Evolutionary conservation across 352 stramenopile genomes (phyloP).

Genomic region (Achlya hypogyna): DNA sequence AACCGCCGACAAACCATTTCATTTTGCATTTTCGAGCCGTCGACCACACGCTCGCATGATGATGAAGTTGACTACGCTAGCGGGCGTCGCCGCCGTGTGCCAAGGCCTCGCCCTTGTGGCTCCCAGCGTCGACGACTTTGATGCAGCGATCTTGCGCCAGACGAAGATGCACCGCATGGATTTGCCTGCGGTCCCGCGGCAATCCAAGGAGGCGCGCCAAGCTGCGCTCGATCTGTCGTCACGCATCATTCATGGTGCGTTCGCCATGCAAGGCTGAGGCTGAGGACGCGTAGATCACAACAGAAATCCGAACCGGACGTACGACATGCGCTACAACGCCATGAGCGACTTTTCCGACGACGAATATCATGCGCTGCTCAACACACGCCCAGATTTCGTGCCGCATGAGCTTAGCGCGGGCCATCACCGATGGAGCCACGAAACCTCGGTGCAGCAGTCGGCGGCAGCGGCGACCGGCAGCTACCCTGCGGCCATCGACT

Average conservation of each 20-base stretch:
- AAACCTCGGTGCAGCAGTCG: not conserved
- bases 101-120: not conserved
- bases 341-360: conserved; percentile 17
- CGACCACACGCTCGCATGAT: not conserved
- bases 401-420: not conserved
- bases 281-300: conserved; percentile 10
- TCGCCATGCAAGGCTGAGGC: not conserved
- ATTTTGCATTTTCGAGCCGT: not conserved
- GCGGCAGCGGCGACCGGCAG: not conserved
- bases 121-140: conserved; percentile 13
- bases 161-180: not conserved
- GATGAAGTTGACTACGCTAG: not conserved
- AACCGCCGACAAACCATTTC: not conserved
- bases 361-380: conserved; percentile 6
- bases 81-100: not conserved
- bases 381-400: conserved; percentile 7
- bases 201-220: not conserved
- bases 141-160: not conserved
- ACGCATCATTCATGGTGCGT: not conserved
- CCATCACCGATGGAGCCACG: conserved; percentile 1
- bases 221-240: not conserved
- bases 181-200: not conserved
- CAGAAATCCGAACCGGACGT: conserved; percentile 4
- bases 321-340: conserved; percentile 14
- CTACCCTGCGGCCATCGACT: conserved; percentile 31